These are phyloP conservation scores for Claviceps arundinis DNA, from an alignment of 2,329 filamentous ascomycete genomes.

Conservation along the genomic window DNA sequence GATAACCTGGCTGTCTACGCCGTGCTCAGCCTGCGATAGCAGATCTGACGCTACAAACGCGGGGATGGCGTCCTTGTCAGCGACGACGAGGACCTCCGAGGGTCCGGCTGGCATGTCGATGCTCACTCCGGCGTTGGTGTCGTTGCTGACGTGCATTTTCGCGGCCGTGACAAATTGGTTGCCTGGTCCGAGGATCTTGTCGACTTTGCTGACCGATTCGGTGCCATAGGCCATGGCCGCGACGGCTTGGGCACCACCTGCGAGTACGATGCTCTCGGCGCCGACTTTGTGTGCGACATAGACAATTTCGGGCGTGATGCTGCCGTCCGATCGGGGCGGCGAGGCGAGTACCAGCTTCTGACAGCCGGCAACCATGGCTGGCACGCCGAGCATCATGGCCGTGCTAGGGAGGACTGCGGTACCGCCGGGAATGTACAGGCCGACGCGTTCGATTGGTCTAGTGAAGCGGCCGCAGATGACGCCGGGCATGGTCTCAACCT, in stretches of 20 bases:
- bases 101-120: slow-evolving; percentile 99
- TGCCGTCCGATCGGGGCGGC: slow-evolving; percentile 78
- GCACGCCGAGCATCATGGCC: slow-evolving; percentile 94
- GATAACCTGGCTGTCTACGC: slow-evolving; percentile 89
- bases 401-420: slow-evolving; percentile 96
- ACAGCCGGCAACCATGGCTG: slow-evolving; percentile 94
- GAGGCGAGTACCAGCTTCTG: slow-evolving; percentile 89
- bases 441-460: slow-evolving; percentile 87
- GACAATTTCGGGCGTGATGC: slow-evolving; percentile 89
- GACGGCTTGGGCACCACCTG: slow-evolving; percentile 88
- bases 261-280: slow-evolving; percentile 88
- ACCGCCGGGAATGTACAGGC: slow-evolving; percentile 87
- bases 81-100: slow-evolving; percentile 91
- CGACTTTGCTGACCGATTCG: slow-evolving; percentile 85
- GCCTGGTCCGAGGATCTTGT: slow-evolving; percentile 95
- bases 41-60: slow-evolving; percentile 93
- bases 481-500: slow-evolving; percentile 95
- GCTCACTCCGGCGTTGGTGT: slow-evolving; percentile 85
- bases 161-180: slow-evolving; percentile 98
- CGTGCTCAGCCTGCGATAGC: slow-evolving; percentile 91
- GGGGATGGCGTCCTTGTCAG: slow-evolving; percentile 76
- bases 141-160: slow-evolving; percentile 97
- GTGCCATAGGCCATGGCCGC: slow-evolving; percentile 97
- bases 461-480: slow-evolving; percentile 89
- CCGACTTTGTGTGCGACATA: slow-evolving; percentile 96